These are phyloP conservation scores for Lactarius quietus DNA, from an alignment of 768 basidiomycete species.

Conservation along the genomic window DNA sequence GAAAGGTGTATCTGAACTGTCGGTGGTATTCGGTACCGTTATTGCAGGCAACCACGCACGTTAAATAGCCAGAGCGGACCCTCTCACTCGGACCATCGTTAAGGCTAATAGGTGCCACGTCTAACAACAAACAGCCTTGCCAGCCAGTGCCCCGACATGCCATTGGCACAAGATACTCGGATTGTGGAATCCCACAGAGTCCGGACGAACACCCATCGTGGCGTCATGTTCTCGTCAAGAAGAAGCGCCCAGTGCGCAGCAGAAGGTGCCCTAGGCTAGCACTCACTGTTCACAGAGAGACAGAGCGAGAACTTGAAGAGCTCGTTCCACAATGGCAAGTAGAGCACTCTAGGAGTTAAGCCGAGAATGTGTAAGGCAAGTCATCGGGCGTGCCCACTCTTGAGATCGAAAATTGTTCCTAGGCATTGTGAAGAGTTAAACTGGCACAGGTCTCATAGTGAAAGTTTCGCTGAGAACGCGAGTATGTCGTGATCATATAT, in stretches of 20 bases:
- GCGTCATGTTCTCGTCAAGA: not conserved
- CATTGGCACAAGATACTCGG: not conserved
- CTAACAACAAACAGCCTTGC: not conserved
- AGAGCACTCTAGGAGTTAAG: not conserved
- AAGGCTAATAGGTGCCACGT: constrained; percentile 1
- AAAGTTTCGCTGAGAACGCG: constrained; percentile 16
- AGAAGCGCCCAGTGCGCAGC: not conserved
- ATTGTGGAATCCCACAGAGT: not conserved
- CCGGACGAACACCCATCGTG: not conserved
- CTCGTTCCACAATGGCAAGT: not conserved
- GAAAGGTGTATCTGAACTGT: not conserved
- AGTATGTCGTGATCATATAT: not conserved
- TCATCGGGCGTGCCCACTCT: not conserved
- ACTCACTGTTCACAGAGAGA: not conserved
- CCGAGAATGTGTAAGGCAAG: too few relatives aligned
- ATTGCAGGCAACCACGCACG: not conserved
- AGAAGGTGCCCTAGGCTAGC: constrained; percentile 1
- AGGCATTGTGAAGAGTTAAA: not conserved
- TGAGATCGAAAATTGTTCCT: not conserved
- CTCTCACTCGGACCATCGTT: not conserved
- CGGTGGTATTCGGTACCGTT: not conserved
- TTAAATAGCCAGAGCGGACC: constrained; percentile 6
- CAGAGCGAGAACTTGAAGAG: not conserved
- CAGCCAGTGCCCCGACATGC: not conserved
- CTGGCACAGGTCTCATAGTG: not conserved